Base-by-base conservation (phyloP, 148 eudicot species). In the Cornus kousa region DNA sequence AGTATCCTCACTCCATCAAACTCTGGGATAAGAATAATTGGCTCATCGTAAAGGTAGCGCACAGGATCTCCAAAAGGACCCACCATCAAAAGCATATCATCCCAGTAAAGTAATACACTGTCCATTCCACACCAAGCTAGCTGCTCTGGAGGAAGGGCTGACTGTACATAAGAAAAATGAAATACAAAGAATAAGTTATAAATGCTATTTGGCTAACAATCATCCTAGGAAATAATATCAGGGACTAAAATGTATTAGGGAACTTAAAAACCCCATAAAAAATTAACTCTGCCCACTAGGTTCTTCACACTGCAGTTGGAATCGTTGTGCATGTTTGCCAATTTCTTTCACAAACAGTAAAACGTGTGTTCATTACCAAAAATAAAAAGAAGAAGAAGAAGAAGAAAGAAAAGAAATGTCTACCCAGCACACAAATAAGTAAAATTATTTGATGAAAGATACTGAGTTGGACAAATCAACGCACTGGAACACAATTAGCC, bases 91-190 rank as follows among this genome's bases (percentile, higher is more conserved):
- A 13, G 92, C 88, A 87, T 88, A 80, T 96, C 98, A 83, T 96
- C 98, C 99, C 99, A 92, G 78, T 93, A 89, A 28, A 96, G 90
- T 77, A 96, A 82, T 62, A 96, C 98, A 75, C 95, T 96, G 84
- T 96, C 99, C 90, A 92, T 84, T 79, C 98, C 99, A 84, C 99
- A 96, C 99, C 99, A 96, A 84, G 94, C 94, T 78, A 96, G 83
- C 73, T 96, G 99, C 73, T 91, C 95, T 19, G 99, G 99, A 79
- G 99, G 98, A 72, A 96, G 94, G 75, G 98, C 92, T 59, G 99
- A 89, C 99, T 96, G 90, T 75, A 75, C 14, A 78, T 69, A 77
- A 32, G 60, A 70, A 70, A 75, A 35, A 35, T 48, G 53, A 68
- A 37, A 66, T 28, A 0, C 12, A 37, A 23, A n/a, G 28, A 13